Base-by-base conservation (phyloP, 1,139 yeast genomes). In the Diutina sp. region DNA sequence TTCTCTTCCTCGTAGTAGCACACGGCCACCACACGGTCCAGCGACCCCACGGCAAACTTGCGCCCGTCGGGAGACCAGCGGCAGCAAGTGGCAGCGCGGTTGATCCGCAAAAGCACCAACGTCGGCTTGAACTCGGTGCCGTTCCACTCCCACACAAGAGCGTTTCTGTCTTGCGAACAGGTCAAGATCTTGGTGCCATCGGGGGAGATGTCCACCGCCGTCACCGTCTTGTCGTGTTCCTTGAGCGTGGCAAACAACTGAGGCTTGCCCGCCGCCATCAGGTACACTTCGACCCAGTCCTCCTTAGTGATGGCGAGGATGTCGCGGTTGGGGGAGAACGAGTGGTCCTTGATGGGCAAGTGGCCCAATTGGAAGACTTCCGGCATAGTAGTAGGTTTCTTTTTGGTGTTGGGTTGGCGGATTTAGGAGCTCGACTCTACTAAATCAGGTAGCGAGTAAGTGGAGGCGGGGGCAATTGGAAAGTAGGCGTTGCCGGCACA, bases 121-220 rank as follows among this genome's bases (percentile, higher is more conserved):
- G 98, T 91, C 55, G 97, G 97, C 73, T 87, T 90, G 65, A 76
- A 81, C 56, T 72, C 72, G 30, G 62, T 55, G 11, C 60, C 77
- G 66, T 69, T 79, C 73, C 56, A 87, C 62, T 89, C 93, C 98
- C 98, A 93, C 18, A 95, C 99, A 64, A 91, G 80, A 6, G 99
- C 99, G 66, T 95, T 95, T 71, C 99, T 81, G 70, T 95, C 99
- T 72, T 95, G 98, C 5, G 99, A 91, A 69, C 98, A 91, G 35
- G 99, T 93, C 65, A 93, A 95, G 64, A 95, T 89, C 67, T 87
- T 84, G 52, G 71, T 60, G 52, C 97, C 97, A 63, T 89, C 90
- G 30, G 82, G 78, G 30, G 97, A 87, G 63, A 95, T 85, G 67
- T 95, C 99, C 46, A 95, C 90, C 0, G 97, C 90, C 12, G 99